Conservation (phyloP, 2,329 filamentous ascomycete genomes). For the Cyphellophora europaea region DNA sequence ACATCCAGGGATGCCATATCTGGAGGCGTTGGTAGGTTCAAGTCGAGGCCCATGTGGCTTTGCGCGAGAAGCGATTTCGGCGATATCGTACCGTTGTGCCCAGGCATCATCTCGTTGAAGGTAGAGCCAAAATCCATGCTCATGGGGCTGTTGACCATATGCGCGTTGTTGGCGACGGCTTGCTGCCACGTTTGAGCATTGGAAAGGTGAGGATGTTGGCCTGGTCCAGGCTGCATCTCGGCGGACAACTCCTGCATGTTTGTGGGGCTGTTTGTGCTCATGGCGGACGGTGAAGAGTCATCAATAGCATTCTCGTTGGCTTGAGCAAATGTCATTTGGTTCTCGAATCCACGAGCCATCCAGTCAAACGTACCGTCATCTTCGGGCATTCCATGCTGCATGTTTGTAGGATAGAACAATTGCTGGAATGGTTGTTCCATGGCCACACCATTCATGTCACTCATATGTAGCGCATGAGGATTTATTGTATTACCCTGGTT, state of each 20-base stretch:
- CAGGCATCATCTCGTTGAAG: slow-evolving; percentile 64
- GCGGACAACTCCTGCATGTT: slow-evolving; percentile 86
- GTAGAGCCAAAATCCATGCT: slow-evolving; percentile 65
- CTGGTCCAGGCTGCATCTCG: slow-evolving; percentile 48
- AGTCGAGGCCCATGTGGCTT: slow-evolving; percentile 51
- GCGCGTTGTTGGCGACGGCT: slow-evolving; percentile 58
- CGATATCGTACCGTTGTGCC: slow-evolving; percentile 60
- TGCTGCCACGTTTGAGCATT: slow-evolving; percentile 59
- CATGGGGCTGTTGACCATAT: slow-evolving; percentile 58
- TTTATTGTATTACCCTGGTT: slow-evolving; percentile 51
- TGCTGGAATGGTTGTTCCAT: slow-evolving; percentile 32
- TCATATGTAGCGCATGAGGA: slow-evolving; percentile 69
- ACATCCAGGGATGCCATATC: slow-evolving; percentile 67
- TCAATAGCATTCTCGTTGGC: slow-evolving; percentile 74
- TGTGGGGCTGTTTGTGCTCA: slow-evolving; percentile 89
- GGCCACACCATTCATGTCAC: slow-evolving; percentile 62
- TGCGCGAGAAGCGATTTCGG: slow-evolving; percentile 66
- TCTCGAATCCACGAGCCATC: slow-evolving; percentile 66
- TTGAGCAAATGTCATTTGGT: slow-evolving; percentile 61
- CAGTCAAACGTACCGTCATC: slow-evolving; percentile 76
- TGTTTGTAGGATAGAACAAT: slow-evolving; percentile 19
- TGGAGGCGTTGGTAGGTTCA: slow-evolving; percentile 69
- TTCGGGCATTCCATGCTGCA: slow-evolving; percentile 51
- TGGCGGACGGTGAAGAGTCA: slow-evolving; percentile 88
- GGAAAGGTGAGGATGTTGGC: slow-evolving; percentile 28